Conservation (phyloP, 73 alveolate genomes). For the Blepharisma stoltei region DNA sequence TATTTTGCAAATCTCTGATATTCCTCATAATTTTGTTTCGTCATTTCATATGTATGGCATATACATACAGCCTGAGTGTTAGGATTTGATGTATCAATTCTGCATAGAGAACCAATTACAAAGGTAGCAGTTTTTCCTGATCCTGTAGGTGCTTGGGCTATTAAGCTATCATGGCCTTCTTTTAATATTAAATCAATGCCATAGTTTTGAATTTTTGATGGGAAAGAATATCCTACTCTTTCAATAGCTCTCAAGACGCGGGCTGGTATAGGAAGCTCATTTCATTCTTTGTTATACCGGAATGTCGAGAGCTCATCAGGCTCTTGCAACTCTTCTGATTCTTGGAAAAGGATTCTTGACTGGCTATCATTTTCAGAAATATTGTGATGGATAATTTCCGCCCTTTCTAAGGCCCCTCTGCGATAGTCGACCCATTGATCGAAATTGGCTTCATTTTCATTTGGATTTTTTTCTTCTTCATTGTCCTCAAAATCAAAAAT, state of each 20-base stretch:
- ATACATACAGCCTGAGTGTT: neutral
- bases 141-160: constrained; percentile 24
- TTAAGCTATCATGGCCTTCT: neutral
- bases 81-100: neutral
- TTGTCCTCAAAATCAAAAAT: too few species aligned
- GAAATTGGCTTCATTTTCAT: too few species aligned
- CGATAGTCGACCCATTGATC: too few species aligned
- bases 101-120: neutral
- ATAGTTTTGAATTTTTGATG: neutral
- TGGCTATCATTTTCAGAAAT: neutral
- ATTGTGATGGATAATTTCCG: neutral
- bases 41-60: neutral
- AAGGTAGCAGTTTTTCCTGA: neutral
- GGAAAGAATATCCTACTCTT: neutral
- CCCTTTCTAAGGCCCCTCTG: neutral
- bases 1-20: neutral
- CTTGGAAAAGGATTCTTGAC: neutral
- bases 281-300: too few species aligned
- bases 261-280: too few species aligned
- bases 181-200: neutral
- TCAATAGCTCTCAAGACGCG: neutral
- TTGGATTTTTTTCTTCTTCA: too few species aligned
- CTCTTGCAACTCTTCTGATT: neutral
- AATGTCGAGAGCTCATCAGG: neutral
- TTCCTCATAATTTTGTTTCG: neutral